A percentile compares a stretch with the other conserved stretches of the same genome.
Conservation (phyloP, 2,329 filamentous ascomycete genomes). For the Elsinoe batatas region DNA sequence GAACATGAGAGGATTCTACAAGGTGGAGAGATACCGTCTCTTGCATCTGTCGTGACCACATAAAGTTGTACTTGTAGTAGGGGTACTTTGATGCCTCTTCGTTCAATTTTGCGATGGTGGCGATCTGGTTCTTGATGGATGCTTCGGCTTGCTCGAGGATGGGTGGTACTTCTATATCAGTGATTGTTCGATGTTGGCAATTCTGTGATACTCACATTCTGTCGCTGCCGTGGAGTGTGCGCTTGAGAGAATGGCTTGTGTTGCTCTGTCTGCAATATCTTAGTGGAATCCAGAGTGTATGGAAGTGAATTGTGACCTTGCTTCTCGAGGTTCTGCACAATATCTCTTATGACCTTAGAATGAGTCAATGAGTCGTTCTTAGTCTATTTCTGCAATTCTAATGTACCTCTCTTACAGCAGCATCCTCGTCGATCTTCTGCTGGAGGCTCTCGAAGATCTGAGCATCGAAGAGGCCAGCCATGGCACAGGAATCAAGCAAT, state of each 20-base stretch:
- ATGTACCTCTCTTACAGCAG: slow-evolving; percentile 61
- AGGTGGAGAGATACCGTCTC: slow-evolving; percentile 48
- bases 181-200: neutral
- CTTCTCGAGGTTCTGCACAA: slow-evolving; percentile 73
- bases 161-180: slow-evolving; percentile 45
- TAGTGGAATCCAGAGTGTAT: slow-evolving; percentile 1
- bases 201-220: slow-evolving; percentile 40
- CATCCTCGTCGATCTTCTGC: slow-evolving; percentile 80
- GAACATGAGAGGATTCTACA: neutral
- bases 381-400: slow-evolving; percentile 4
- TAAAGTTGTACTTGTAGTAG: slow-evolving; percentile 94
- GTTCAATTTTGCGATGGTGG: slow-evolving; percentile 60
- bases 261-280: slow-evolving; percentile 50
- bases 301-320: slow-evolving; percentile 42
- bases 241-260: slow-evolving; percentile 73
- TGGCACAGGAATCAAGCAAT: neutral
- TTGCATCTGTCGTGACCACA: slow-evolving; percentile 79
- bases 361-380: slow-evolving; percentile 7
- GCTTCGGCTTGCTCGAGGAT: slow-evolving; percentile 61
- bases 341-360: slow-evolving; percentile 62
- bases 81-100: slow-evolving; percentile 72
- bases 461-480: slow-evolving; percentile 55
- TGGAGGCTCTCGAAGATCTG: slow-evolving; percentile 82
- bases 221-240: slow-evolving; percentile 75
- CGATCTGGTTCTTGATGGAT: slow-evolving; percentile 61